Evolutionary conservation across 768 basidiomycete genomes (phyloP), one percentile per base, ranked within the genome.

Genomic region (Pleurotus djamor): DNA sequence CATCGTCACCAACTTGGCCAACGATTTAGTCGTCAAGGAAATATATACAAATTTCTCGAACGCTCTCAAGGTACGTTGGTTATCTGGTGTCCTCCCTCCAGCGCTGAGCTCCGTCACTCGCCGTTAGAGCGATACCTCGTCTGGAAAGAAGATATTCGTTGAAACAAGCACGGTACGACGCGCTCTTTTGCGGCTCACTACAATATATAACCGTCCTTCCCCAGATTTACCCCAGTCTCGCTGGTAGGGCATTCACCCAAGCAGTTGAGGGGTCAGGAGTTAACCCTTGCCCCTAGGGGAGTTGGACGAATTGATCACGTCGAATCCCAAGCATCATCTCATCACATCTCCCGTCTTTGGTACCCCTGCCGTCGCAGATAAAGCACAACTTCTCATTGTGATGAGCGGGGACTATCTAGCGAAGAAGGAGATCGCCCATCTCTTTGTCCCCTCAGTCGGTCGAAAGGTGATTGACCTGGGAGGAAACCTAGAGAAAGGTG

Each of bases 401-500:
- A 88, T 96, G 82, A 86, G 87, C 7, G 94, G 94, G 4, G 88
- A 94, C 68, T 86, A 88, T 61, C 71, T 72, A n/a, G 87, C 89
- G 45, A 96, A 94, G 79, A 89, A 92, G 67, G 84, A 89, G 67
- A 82, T 89, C 6, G 86, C 86, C 1, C 83, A 91, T 67, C 76
- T 89, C n/a, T 78, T 93, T 33, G 85, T 94, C 0, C 94, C 94
- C 12, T 83, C 87, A 4, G 80, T 94, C 48, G 94, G 87, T 16
- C 78, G 83, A 61, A 94, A 91, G 68, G 84, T 87, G 34, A 72
- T 88, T 17, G 94, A 96, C 69, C 79, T 96, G 9, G 94, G 94
- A 28, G 87, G 83, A 28, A 93, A 96, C 69, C 79, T 95, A 35
- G 91, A 94, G 74, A 89, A 91, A 73, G 92, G 90, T 82, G 35